Conservation (phyloP, 148 eudicot genomes). For the Camellia japonica region DNA sequence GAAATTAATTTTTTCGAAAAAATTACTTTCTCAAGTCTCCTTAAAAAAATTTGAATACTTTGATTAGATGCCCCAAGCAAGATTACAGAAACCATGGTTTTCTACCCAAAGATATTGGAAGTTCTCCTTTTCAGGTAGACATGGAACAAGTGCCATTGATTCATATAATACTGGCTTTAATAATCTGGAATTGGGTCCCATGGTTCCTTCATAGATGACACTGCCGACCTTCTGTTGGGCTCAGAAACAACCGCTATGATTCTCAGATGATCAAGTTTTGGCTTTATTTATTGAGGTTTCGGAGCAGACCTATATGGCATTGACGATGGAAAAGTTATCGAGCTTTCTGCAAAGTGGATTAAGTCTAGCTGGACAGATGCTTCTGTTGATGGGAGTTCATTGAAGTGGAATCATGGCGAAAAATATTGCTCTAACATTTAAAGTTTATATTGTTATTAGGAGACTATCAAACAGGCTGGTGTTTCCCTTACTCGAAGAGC, state of each 20-base stretch:
- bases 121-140: no score
- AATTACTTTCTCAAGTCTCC: no score
- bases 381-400: background rate
- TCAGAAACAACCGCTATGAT: background rate
- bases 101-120: no score
- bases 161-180: no score
- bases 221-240: background rate
- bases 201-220: background rate
- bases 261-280: background rate
- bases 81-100: no score
- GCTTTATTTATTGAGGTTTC: background rate
- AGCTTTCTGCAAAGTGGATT: background rate
- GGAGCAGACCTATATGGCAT: background rate
- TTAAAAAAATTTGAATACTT: no score
- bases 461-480: background rate
- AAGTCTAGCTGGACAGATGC: background rate
- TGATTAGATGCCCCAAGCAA: no score
- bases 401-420: background rate
- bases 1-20: no score
- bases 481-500: background rate
- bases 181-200: background rate
- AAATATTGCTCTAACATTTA: background rate
- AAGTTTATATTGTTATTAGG: background rate
- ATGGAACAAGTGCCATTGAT: no score
- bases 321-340: background rate